Evolutionary conservation across 306 rosid genomes (phyloP).

Genomic region (Albizia julibrissin): DNA sequence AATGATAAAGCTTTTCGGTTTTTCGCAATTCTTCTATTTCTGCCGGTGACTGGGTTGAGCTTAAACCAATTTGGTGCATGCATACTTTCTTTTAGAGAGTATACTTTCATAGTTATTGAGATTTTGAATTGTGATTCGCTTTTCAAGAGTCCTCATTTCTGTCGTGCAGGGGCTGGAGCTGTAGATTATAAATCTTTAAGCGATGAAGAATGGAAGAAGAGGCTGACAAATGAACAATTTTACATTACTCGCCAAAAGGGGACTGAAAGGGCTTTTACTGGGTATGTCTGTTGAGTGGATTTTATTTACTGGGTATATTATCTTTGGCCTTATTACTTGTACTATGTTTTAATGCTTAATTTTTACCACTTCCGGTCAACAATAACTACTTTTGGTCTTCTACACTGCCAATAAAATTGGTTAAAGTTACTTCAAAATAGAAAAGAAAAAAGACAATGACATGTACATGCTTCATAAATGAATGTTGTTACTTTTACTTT

Average conservation of each 20-base stretch:
- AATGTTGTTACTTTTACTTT: neutral
- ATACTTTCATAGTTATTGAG: neutral
- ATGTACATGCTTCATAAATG: neutral
- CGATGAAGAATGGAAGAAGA: slow-evolving; percentile 73
- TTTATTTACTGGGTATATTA: neutral
- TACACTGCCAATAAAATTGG: too few species aligned
- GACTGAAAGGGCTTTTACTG: slow-evolving; percentile 94
- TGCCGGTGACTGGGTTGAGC: neutral
- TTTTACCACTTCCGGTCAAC: too few species aligned
- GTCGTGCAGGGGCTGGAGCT: slow-evolving; percentile 49
- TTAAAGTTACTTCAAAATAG: neutral
- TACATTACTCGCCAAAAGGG: slow-evolving; percentile 84
- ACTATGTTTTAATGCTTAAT: neutral
- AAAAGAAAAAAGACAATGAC: neutral
- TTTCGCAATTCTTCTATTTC: neutral
- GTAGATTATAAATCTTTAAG: slow-evolving; percentile 64
- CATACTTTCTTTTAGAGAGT: neutral
- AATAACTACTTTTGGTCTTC: too few species aligned
- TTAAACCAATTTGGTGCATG: neutral
- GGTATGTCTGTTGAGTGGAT: slow-evolving; percentile 50
- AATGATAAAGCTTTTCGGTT: neutral
- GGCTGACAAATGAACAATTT: slow-evolving; percentile 68
- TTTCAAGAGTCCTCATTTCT: neutral
- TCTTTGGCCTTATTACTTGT: neutral
- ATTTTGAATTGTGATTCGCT: slow-evolving; percentile 6